Base-by-base conservation (phyloP, 192 early-diverging fungal species). In the Rhizophagus sp. region DNA sequence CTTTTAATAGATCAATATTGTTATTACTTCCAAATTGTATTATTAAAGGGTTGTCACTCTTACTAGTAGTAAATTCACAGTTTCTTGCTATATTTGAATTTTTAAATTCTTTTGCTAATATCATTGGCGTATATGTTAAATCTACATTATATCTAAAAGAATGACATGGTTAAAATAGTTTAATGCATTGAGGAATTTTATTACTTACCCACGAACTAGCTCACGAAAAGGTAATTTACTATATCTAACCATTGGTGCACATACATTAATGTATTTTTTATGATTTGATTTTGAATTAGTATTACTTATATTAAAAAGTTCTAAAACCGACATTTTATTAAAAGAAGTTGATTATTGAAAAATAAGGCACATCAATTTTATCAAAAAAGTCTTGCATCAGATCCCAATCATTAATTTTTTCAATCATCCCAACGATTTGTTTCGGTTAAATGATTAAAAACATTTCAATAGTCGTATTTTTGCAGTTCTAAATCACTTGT, bases 171-270 rank as follows among this genome's bases (percentile, higher is more conserved):
- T 9, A 75, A n/a, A 78, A 62, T 12, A 50, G 61, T 33, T 50
- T 47, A 74, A 36, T 19, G 50, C 22, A 76, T 4, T 81, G 34
- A 79, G 79, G 75, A 78, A 78, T 24, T 79, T 30, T n/a, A 41
- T 41, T 41, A 81, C 89, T 85, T 85, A 94, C 90, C 92, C 85
- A 64, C 95, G 86, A 57, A 97, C 90, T 8, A 97, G 84, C 73
- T 97, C 92, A 70, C 97, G 88, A 83, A 99, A 99, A 0, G 97
- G 93, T 6, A 96, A 84, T 79, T 97, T 99, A 78, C 95, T 97
- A 83, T 99, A 99, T 41, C 97, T 88, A 12, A 99, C 97, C 97
- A 99, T 99, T 1, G 97, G 97, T 4, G 96, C 97, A 74, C 94
- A 96, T 4, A 97, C 92, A 80, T 93, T 95, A 49, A 97, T 79